These are phyloP conservation scores for Aspergillus glaucus DNA, from an alignment of 2,329 filamentous ascomycete species.

Conservation along the genomic window DNA sequence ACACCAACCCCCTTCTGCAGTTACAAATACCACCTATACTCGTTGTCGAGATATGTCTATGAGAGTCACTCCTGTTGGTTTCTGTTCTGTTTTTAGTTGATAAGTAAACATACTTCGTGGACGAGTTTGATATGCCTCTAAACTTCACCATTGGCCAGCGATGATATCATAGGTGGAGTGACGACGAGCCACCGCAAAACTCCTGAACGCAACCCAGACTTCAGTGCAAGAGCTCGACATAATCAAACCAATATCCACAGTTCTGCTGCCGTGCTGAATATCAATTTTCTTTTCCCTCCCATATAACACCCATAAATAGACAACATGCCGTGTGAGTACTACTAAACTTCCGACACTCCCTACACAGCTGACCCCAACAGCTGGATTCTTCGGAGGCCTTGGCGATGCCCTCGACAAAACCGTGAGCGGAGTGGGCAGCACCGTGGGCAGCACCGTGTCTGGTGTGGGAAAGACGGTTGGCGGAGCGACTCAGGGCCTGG, in stretches of 20 bases:
- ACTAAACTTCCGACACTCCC: neutral
- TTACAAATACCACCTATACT: too few species aligned
- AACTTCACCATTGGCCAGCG: neutral
- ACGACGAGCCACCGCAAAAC: neutral
- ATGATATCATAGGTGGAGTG: constrained; percentile 2
- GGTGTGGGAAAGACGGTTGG: constrained; percentile 30
- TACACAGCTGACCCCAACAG: constrained; percentile 4
- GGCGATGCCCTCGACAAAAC: constrained; percentile 24
- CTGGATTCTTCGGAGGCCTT: constrained; percentile 21
- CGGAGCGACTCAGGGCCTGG: constrained; percentile 25
- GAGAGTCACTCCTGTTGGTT: too few species aligned
- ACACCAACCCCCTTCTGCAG: too few species aligned
- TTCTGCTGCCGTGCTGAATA: neutral
- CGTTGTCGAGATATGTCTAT: too few species aligned
- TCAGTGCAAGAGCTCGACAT: neutral
- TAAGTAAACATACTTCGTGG: neutral
- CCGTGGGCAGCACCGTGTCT: constrained; percentile 20
- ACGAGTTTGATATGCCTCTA: neutral
- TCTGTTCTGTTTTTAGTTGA: too few species aligned
- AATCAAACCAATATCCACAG: neutral
- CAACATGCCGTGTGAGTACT: neutral
- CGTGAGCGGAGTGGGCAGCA: constrained; percentile 28
- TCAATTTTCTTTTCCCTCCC: neutral
- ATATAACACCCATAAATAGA: neutral
- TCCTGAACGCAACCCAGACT: neutral